Conservation (phyloP, 2,329 filamentous ascomycete genomes). For the Colletotrichum orchidophilum region DNA sequence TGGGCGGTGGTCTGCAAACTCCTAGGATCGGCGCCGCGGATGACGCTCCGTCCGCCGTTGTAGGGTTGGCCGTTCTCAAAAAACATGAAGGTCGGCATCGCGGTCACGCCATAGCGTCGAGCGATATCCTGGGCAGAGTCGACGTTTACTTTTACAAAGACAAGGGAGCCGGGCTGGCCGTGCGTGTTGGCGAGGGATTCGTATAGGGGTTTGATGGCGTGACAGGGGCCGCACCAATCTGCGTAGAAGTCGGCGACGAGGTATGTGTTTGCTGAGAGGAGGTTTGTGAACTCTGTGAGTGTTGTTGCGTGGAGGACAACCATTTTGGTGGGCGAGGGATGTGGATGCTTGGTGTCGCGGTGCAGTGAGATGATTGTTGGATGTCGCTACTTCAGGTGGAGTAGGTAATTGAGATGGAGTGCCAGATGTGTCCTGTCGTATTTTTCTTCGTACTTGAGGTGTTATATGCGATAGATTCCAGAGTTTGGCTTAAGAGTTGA, state of each 20-base stretch:
- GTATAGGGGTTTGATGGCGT: constrained; percentile 66
- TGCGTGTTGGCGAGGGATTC: constrained; percentile 52
- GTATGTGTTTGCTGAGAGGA: constrained; percentile 58
- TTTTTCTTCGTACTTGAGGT: neutral
- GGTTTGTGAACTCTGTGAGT: constrained; percentile 57
- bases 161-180: constrained; percentile 51
- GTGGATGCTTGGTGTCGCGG: neutral
- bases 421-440: neutral
- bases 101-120: constrained; percentile 58
- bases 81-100: constrained; percentile 69
- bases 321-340: constrained; percentile 36
- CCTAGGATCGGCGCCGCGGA: constrained; percentile 39
- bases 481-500: neutral
- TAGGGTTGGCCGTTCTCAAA: constrained; percentile 63
- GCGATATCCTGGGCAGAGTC: constrained; percentile 62
- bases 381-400: neutral
- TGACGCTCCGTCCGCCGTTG: constrained; percentile 49
- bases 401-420: neutral
- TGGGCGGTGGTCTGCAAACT: constrained; percentile 15
- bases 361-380: neutral
- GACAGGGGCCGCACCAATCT: constrained; percentile 70
- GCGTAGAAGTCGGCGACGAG: constrained; percentile 68
- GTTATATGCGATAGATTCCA: neutral
- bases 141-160: constrained; percentile 69
- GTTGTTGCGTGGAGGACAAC: constrained; percentile 50